These are phyloP conservation scores for Aureobasidium sp. DNA, from an alignment of 2,329 filamentous ascomycete genomes.

Conservation along the genomic window DNA sequence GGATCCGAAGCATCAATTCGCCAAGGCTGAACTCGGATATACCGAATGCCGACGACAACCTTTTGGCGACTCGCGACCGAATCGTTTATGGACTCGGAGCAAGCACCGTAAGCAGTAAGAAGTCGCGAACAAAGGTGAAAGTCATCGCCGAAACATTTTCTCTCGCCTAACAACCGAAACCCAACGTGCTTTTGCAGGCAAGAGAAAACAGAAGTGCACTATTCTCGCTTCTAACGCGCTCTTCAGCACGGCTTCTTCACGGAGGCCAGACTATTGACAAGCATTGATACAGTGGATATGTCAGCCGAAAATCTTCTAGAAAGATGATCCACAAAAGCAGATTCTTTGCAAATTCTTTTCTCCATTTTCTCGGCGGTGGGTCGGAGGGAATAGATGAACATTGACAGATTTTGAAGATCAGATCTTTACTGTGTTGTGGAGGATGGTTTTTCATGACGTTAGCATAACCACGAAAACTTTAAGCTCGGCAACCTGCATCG, in stretches of 20 bases:
- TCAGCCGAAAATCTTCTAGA: background rate
- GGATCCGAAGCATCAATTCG: too few species aligned
- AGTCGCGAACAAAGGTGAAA: background rate
- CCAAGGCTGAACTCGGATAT: too few species aligned
- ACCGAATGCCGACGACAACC: too few species aligned
- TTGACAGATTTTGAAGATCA: background rate
- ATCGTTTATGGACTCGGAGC: too few species aligned
- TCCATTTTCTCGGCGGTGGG: background rate
- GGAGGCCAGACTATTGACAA: background rate
- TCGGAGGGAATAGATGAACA: background rate
- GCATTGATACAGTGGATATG: background rate
- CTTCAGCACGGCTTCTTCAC: too few species aligned
- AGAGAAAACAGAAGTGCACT: background rate
- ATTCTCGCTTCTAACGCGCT: too few species aligned
- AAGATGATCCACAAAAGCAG: background rate
- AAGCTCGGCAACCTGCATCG: conserved; percentile 7
- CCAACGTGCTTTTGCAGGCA: background rate
- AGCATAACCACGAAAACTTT: background rate
- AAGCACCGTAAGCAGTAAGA: too few species aligned
- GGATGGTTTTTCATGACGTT: conserved; percentile 1
- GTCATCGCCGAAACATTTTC: background rate
- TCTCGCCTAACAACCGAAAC: background rate
- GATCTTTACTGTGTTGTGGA: background rate
- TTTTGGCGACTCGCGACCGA: too few species aligned
- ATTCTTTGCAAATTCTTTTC: conserved; percentile 2